A percentile compares a stretch with the other conserved stretches of the same genome.
Conservation (phyloP, 129 eudicot species). For the Flaveria sonorensis region DNA sequence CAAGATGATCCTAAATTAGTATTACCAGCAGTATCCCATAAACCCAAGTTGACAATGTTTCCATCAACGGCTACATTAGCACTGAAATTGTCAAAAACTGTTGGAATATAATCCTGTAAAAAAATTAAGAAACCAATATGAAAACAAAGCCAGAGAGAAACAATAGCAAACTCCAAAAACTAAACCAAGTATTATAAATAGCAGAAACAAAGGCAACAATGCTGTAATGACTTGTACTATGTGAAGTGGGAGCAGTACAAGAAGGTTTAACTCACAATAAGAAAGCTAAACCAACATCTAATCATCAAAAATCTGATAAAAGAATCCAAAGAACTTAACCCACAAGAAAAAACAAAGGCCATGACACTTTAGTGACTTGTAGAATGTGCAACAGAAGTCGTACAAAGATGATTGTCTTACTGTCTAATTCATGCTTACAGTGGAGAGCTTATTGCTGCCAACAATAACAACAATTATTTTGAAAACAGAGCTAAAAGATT, state of each 20-base stretch:
- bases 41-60: constrained; percentile 86
- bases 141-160: not conserved
- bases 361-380: not conserved
- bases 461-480: not conserved
- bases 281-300: not conserved
- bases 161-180: constrained; percentile 10
- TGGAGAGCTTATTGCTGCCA: not conserved
- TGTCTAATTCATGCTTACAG: constrained; percentile 54
- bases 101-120: constrained; percentile 90
- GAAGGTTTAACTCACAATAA: not conserved
- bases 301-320: not conserved
- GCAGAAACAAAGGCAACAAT: not conserved
- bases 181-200: constrained; percentile 19
- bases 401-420: constrained; percentile 85
- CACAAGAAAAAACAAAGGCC: not conserved
- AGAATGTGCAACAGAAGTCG: constrained; percentile 84
- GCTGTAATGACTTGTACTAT: constrained; percentile 19
- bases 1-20: not conserved
- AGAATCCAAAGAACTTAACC: not conserved
- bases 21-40: constrained; percentile 99
- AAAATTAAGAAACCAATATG: not conserved
- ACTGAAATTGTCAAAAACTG: constrained; percentile 96
- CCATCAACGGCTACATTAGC: constrained; percentile 98
- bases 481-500: not conserved
- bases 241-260: constrained; percentile 7